A percentile compares a stretch with the other conserved stretches of the same genome.
phyloP scores from a whole-genome alignment of 2,329 filamentous ascomycete genomes.

The Pseudogymnoascus sp. region DNA sequence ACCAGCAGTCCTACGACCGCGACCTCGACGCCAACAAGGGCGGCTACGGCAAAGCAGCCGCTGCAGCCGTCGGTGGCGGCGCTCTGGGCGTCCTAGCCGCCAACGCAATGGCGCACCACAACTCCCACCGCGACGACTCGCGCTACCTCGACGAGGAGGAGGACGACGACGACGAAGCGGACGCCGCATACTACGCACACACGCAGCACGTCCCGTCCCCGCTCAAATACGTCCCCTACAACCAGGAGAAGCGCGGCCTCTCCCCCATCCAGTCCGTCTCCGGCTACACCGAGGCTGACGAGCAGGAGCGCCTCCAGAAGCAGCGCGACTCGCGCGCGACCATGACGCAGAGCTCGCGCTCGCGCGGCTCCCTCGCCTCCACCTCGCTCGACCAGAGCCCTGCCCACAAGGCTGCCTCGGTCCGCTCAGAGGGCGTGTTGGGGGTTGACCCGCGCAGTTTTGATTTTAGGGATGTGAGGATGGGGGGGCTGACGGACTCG shows the following conservation, averaged over 20 bases:
- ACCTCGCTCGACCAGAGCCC: slow-evolving; percentile 36
- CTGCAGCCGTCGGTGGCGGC: slow-evolving; percentile 22
- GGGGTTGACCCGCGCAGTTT: slow-evolving; percentile 24
- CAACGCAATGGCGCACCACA: slow-evolving; percentile 29
- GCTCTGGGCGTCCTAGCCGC: slow-evolving; percentile 22
- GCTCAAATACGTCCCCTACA: slow-evolving; percentile 58
- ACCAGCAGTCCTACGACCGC: slow-evolving; percentile 21
- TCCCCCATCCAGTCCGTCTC: slow-evolving; percentile 92
- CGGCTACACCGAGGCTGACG: slow-evolving; percentile 67
- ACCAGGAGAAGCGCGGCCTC: slow-evolving; percentile 60
- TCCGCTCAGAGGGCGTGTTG: slow-evolving; percentile 31
- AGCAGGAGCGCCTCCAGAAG: slow-evolving; percentile 38
- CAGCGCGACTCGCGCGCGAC: slow-evolving; percentile 45
- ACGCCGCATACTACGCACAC: slow-evolving; percentile 32
- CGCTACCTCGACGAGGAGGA: slow-evolving; percentile 22
- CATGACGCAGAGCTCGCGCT: slow-evolving; percentile 43
- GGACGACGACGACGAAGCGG: slow-evolving; percentile 32
- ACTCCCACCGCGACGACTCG: slow-evolving; percentile 18
- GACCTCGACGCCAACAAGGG: slow-evolving; percentile 24
- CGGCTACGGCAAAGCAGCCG: slow-evolving; percentile 19
- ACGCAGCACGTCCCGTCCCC: slow-evolving; percentile 54
- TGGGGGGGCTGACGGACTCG: slow-evolving; percentile 29
- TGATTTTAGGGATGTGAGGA: slow-evolving; percentile 26
- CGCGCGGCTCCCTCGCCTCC: slow-evolving; percentile 50
- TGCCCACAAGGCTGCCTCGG: slow-evolving; percentile 36